Percentiles rank a stretch among this genome's conserved stretches.
These are phyloP conservation scores for Xylariaceae sp. DNA, from an alignment of 2,329 filamentous ascomycete genomes.

Conservation along the genomic window DNA sequence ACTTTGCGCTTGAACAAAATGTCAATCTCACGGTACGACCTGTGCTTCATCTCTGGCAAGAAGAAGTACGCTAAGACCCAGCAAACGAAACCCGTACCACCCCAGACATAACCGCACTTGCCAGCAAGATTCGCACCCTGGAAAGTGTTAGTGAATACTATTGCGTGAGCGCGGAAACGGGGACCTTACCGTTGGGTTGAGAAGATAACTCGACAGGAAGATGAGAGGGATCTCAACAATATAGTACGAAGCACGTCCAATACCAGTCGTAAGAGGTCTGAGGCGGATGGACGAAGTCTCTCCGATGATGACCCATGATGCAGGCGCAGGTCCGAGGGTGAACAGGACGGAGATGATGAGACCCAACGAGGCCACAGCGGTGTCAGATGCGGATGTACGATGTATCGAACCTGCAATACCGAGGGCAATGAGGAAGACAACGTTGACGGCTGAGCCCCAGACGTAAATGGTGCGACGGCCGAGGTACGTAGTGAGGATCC, in stretches of 20 bases:
- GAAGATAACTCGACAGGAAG: constrained; percentile 60
- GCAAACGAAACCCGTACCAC: constrained; percentile 55
- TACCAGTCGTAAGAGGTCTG: constrained; percentile 61
- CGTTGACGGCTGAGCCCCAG: constrained; percentile 13
- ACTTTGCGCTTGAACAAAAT: constrained; percentile 56
- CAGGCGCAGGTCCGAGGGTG: constrained; percentile 59
- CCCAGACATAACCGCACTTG: constrained; percentile 61
- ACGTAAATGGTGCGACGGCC: constrained; percentile 38
- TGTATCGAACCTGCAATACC: constrained; percentile 57
- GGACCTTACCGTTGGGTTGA: constrained; percentile 45
- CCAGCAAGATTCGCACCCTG: constrained; percentile 44
- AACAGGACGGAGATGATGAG: constrained; percentile 66
- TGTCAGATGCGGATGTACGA: constrained; percentile 36
- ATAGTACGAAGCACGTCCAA: constrained; percentile 64
- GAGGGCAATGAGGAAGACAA: constrained; percentile 30
- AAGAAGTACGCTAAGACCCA: constrained; percentile 46
- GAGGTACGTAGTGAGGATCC: constrained; percentile 63
- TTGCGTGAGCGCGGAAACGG: not conserved
- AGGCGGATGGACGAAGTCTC: constrained; percentile 66
- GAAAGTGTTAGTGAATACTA: constrained; percentile 3
- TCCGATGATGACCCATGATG: constrained; percentile 65
- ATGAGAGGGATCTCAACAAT: constrained; percentile 64
- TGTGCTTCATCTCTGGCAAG: constrained; percentile 56
- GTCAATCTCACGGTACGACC: constrained; percentile 61
- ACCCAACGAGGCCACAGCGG: constrained; percentile 61